Evolutionary conservation across 2,329 filamentous ascomycete genomes (phyloP).

Genomic region (Thermoascus crustaceus): DNA sequence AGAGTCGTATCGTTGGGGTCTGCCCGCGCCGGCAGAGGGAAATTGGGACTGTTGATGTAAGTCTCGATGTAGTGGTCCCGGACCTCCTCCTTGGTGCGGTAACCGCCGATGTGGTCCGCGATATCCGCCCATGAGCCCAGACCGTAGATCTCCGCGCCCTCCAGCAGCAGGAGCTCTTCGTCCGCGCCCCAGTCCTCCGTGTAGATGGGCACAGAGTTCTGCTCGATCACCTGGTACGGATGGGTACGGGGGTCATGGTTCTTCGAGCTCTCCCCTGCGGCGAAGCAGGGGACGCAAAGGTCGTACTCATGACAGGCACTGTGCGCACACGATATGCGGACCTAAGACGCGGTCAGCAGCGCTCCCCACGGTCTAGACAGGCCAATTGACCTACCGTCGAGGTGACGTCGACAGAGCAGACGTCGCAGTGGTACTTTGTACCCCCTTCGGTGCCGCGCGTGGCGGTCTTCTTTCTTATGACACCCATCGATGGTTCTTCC

Average conservation of each 20-base stretch:
- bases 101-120: conserved; percentile 94
- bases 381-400: conserved; percentile 63
- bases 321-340: conserved; percentile 88
- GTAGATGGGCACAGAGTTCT: conserved; percentile 97
- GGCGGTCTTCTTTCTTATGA: conserved; percentile 92
- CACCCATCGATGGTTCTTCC: conserved; percentile 58
- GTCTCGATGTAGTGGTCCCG: conserved; percentile 86
- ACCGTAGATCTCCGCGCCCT: conserved; percentile 93
- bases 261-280: conserved; percentile 69
- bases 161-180: conserved; percentile 85
- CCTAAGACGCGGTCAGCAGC: conserved; percentile 44
- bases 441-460: conserved; percentile 76
- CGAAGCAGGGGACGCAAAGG: conserved; percentile 91
- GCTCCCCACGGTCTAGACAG: neutral
- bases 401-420: conserved; percentile 93
- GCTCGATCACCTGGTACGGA: conserved; percentile 88
- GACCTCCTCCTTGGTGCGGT: conserved; percentile 89
- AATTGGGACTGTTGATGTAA: conserved; percentile 73
- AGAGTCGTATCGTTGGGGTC: conserved; percentile 73
- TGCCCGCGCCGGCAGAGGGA: conserved; percentile 79
- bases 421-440: conserved; percentile 94
- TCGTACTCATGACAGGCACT: conserved; percentile 85
- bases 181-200: conserved; percentile 93
- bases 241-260: conserved; percentile 82
- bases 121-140: conserved; percentile 97